Percentiles rank a stretch among this genome's conserved stretches.
Conservation (phyloP, 371 early-diverging fungal species). For the Mortierella sp. region DNA sequence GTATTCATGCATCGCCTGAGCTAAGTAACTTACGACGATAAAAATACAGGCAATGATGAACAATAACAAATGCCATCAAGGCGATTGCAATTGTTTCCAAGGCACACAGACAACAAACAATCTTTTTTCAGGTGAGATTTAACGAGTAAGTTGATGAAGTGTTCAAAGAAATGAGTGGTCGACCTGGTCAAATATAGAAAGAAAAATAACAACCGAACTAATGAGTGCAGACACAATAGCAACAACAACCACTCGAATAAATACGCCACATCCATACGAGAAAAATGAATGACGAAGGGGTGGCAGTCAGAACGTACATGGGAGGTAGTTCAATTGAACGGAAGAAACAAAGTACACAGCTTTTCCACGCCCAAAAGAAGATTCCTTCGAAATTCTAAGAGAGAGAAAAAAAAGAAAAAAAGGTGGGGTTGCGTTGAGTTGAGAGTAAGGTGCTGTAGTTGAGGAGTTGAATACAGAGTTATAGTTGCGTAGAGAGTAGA, state of each 20-base stretch:
- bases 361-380: slow-evolving; percentile 9
- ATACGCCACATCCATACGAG: background rate
- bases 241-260: background rate
- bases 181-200: background rate
- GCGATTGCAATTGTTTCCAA: background rate
- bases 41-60: background rate
- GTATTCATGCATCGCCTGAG: background rate
- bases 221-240: background rate
- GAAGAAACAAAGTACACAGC: slow-evolving; percentile 1
- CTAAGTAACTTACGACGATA: background rate
- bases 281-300: too few relatives aligned
- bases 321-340: background rate
- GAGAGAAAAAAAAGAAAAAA: too few relatives aligned
- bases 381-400: background rate
- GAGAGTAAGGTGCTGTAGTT: too few relatives aligned
- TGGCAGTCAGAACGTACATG: background rate
- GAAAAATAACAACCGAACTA: too few relatives aligned
- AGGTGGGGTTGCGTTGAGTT: background rate
- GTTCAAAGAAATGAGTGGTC: background rate
- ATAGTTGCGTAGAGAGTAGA: too few relatives aligned
- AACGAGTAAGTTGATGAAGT: background rate
- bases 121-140: background rate
- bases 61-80: background rate
- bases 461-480: background rate
- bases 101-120: background rate